Evolutionary conservation across 352 stramenopile species (phyloP), one percentile per base, ranked within the genome.

Genomic region (Globisporangium lucens): DNA sequence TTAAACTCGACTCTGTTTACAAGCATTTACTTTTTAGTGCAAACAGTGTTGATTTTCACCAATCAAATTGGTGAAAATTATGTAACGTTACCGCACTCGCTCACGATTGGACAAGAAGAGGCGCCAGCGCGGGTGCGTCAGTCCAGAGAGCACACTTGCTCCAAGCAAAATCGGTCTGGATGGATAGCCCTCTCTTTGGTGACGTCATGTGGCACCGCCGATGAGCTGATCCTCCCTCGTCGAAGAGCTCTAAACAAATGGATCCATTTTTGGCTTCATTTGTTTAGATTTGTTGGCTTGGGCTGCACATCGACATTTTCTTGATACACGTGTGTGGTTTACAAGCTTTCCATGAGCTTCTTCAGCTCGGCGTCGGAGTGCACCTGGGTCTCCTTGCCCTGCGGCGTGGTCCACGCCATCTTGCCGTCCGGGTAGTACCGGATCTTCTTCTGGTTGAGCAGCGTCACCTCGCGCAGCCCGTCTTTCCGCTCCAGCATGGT

Each of bases 401-500:
- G 63, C 0, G 71, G 24, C 0, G 70, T 69, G 24, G 93, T 70
- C 55, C 85, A 87, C 17, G 75, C 75, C 80, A 91, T 93, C 22
- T 77, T 74, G 13, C 87, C 87, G 62, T 95, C 80, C 1, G 85
- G 75, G 49, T 91, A 90, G 57, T 93, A 93, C 29, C 86, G 78
- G 24, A 93, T 83, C 47, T 79, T 80, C 57, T 86, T 89, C 38
- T 78, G 65, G 65, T 91, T 93, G 8, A 86, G 79, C 36, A 94
- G 69, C 33, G 81, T 92, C n/a, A 95, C 84, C 65, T 94, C 88
- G 2, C 85, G 85, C 30, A 94, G 59, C 0, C 89, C 87, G 36
- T 89, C 76, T 8, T 74, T 77, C 36, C 80, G 71, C 66, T 96
- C 87, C 4, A 95, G 58, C 87, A 96, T 93, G 6, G 77, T 90